A percentile compares a stretch with the other conserved stretches of the same genome.
These are phyloP conservation scores for Dryadomyces quercivorus DNA, from an alignment of 2,329 filamentous ascomycete species.

Conservation along the genomic window DNA sequence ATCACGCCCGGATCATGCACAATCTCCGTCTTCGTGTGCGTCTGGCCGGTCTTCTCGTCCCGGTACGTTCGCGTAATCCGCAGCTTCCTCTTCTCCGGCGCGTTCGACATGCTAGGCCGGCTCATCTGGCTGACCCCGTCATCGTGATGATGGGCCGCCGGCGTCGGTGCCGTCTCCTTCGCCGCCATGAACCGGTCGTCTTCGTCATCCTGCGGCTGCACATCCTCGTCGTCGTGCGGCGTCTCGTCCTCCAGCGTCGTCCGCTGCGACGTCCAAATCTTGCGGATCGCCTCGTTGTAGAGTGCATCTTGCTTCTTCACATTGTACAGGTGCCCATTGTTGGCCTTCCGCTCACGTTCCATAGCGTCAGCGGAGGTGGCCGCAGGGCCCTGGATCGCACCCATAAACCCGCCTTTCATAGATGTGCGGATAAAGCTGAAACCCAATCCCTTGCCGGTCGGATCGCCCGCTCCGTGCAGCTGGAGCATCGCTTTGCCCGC, in stretches of 20 bases:
- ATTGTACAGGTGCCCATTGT: slow-evolving; percentile 93
- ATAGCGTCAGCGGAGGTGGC: slow-evolving; percentile 70
- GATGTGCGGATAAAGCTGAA: slow-evolving; percentile 97
- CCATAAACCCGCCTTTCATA: slow-evolving; percentile 94
- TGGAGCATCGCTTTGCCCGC: slow-evolving; percentile 95
- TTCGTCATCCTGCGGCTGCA: slow-evolving; percentile 45
- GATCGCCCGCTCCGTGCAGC: slow-evolving; percentile 87
- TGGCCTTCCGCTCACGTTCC: slow-evolving; percentile 74
- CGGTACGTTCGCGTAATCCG: slow-evolving; percentile 57
- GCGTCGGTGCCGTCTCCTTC: slow-evolving; percentile 55
- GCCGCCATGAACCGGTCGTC: slow-evolving; percentile 62
- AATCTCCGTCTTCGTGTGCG: slow-evolving; percentile 48
- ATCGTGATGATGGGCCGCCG: slow-evolving; percentile 35
- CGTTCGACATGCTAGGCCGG: slow-evolving; percentile 51
- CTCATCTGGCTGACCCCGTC: slow-evolving; percentile 74
- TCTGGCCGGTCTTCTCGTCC: slow-evolving; percentile 47
- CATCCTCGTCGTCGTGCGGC: slow-evolving; percentile 52
- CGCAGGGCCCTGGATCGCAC: slow-evolving; percentile 56
- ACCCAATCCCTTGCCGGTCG: slow-evolving; percentile 81
- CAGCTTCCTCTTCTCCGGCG: slow-evolving; percentile 52
- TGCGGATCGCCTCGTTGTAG: slow-evolving; percentile 81
- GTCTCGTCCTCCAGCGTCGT: slow-evolving; percentile 60
- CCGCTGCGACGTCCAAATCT: slow-evolving; percentile 87
- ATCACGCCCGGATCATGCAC: slow-evolving; percentile 79
- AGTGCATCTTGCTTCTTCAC: slow-evolving; percentile 87